Base-by-base conservation (phyloP, 108 stramenopile species). In the Conticribra guillardii region DNA sequence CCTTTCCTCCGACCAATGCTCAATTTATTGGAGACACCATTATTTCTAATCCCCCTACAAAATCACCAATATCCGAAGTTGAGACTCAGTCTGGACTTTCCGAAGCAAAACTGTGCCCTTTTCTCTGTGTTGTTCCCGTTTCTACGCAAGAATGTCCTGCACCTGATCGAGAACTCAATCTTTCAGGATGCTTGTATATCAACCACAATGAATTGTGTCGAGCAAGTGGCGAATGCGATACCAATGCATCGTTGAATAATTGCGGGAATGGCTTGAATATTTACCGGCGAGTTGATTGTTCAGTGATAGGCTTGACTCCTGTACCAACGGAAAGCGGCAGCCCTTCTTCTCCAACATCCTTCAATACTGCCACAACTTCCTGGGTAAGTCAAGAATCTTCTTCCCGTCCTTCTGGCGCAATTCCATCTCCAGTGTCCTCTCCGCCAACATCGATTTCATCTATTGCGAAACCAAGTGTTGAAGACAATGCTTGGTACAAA, bases 71-170 rank as follows among this genome's bases (percentile, higher is more conserved):
- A 29, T 29, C 28, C 11, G 37, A 41, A 16, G 9, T 29, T 22
- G 2, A 21, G 9, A 4, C 2, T 37, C 18, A 24, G 9, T 32
- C 33, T 23, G 37, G 41, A 24, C 59, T 41, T 37, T 60, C 59
- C 0, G 5, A 30, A n/a, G 56, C 18, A 24, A 32, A 57, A 3
- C 17, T 15, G 14, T 62, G 61, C 26, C 47, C 47, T n/a, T 2
- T 17, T 23, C 45, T 48, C 28, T 62, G 61, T 26, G 45, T 62
- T 0, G 47, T 62, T 0, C 61, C 61, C 4, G 46, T 62, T 8
- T 47, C 44, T 27, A 62, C 47, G 46, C n/a, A 14, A 1, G 61
- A 62, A 46, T 62, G 61, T 48, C 61, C 61, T 26, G n/a, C 47
- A 29, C 61, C 8, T 0, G 47, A 27, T 29, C 46, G 27, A 17